Conservation (phyloP, 768 basidiomycete genomes). For the Agaricus sinodeliciosus region DNA sequence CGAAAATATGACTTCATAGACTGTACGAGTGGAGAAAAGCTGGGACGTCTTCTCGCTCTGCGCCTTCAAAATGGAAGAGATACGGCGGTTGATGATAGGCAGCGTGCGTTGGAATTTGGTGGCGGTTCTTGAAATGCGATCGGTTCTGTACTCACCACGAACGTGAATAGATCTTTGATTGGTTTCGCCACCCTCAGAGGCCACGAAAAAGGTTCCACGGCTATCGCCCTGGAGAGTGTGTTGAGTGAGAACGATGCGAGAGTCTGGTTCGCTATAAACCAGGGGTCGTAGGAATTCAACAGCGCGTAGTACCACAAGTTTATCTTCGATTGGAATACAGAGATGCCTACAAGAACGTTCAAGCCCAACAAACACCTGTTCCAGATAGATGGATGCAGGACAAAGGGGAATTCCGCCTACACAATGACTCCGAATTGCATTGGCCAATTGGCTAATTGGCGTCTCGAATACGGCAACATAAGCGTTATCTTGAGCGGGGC, state of each 20-base stretch:
- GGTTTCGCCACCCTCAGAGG: constrained; percentile 27
- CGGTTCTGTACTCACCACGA: constrained; percentile 39
- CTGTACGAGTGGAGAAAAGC: constrained; percentile 46
- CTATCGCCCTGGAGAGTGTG: constrained; percentile 30
- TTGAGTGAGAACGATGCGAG: background rate
- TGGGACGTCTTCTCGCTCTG: constrained; percentile 25
- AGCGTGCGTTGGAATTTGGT: constrained; percentile 32
- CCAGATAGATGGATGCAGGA: constrained; percentile 61
- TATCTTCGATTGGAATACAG: constrained; percentile 18
- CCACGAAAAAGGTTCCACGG: constrained; percentile 38
- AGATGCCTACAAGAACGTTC: constrained; percentile 27
- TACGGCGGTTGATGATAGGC: constrained; percentile 27
- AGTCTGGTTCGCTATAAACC: constrained; percentile 22
- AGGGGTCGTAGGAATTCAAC: constrained; percentile 50
- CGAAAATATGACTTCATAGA: constrained; percentile 64
- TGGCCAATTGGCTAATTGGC: constrained; percentile 35
- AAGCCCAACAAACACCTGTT: constrained; percentile 44
- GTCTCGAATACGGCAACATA: constrained; percentile 46
- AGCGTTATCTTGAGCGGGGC: constrained; percentile 29
- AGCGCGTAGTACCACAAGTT: constrained; percentile 33
- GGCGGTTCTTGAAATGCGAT: constrained; percentile 21
- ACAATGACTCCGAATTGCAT: constrained; percentile 48
- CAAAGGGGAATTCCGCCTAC: constrained; percentile 52
- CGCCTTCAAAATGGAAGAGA: constrained; percentile 23
- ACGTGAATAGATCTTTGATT: constrained; percentile 32